Evolutionary conservation across 2,329 filamentous ascomycete species (phyloP), one percentile per base, ranked within the genome.

Genomic region (Endocalyx cinctus): DNA sequence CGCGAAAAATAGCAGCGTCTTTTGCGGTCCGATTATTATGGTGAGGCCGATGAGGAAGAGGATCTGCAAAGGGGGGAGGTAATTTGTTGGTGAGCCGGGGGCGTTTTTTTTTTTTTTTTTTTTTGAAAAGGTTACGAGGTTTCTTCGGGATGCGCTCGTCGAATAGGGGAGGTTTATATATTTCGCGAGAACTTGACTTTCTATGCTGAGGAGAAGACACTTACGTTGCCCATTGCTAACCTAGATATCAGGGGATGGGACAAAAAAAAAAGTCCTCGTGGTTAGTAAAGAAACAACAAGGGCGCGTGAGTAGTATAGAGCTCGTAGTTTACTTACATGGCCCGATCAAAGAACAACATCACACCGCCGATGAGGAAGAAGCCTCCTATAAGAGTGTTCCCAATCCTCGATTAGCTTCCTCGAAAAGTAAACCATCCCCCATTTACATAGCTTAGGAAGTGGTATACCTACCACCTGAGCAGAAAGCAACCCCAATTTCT

Each of bases 401-500:
- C n/a, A n/a, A n/a, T n/a, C n/a, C n/a, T n/a, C n/a, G n/a, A n/a
- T n/a, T n/a, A n/a, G n/a, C n/a, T n/a, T n/a, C n/a, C n/a, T n/a
- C 25, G 31, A 41, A 15, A 25, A 27, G 29, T 34, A 26, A 25
- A 42, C 34, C 15, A 34, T 30, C 34, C 34, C 39, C 42, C 23
- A 18, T 35, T 36, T 29, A 27, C 33, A 25, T 29, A 48, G 46
- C 45, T 48, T 29, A 35, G 40, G 37, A 18, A 34, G 34, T 22
- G n/a, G 47, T 43, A 47, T 48, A 83, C 85, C 50, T 82, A 95
- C 89, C 90, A 56, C 88, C 90, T 57, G 87, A 92, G 75, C 92
- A 97, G 72, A 98, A 98, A 59, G 89, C 87, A 43, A 96, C 89
- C 51, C 92, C 92, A 55, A 97, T 84, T 66, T 98, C 92, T 97